A percentile compares a stretch with the other conserved stretches of the same genome.
These are phyloP conservation scores for Talaromyces sp. DNA, from an alignment of 2,329 filamentous ascomycete genomes.

Conservation along the genomic window DNA sequence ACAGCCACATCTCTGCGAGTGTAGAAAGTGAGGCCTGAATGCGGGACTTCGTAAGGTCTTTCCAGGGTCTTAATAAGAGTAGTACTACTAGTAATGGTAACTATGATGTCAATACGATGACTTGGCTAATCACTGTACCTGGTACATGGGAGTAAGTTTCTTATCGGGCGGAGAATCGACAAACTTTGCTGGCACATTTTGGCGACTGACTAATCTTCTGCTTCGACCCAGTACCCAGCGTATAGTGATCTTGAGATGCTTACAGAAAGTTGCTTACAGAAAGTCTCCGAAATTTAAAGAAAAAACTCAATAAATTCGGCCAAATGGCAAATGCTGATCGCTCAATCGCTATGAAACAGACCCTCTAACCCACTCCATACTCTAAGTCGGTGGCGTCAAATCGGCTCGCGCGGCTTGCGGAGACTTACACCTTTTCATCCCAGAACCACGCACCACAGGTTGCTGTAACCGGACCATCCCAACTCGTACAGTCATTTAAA, in stretches of 20 bases:
- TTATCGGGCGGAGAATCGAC: not conserved
- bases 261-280: not conserved
- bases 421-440: not conserved
- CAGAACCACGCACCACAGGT: not conserved
- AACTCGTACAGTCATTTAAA: conserved; percentile 16
- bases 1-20: not conserved
- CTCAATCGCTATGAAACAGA: not conserved
- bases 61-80: not conserved
- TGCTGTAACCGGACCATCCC: not conserved
- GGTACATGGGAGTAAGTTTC: not conserved
- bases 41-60: too few species aligned
- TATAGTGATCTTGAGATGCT: not conserved
- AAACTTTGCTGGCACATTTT: not conserved
- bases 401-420: not conserved
- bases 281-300: not conserved
- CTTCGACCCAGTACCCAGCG: too few species aligned
- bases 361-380: not conserved
- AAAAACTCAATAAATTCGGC: not conserved
- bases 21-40: not conserved
- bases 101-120: not conserved
- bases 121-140: not conserved
- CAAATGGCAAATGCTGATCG: not conserved
- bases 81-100: not conserved
- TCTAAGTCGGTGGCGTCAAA: not conserved
- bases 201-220: too few species aligned